Percentiles rank a stretch among this genome's conserved stretches.
Evolutionary conservation across 2,329 filamentous ascomycete genomes (phyloP).

Genomic region (Claviceps capensis): DNA sequence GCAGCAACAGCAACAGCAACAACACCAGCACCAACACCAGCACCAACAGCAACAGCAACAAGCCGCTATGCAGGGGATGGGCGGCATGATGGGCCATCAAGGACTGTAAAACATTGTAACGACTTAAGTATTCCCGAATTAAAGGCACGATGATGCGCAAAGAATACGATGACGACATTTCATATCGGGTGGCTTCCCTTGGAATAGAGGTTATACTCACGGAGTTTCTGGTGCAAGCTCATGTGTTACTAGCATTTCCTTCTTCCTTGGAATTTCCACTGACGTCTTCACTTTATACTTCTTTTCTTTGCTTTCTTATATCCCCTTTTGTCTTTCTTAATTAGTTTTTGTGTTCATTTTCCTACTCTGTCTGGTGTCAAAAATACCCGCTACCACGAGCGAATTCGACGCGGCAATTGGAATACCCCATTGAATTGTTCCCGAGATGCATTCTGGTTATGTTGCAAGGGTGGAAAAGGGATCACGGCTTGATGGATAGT

Average conservation of each 20-base stretch:
- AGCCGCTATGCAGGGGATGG: constrained; percentile 37
- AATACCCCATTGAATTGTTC: constrained; percentile 20
- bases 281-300: constrained; percentile 4
- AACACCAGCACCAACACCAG: constrained; percentile 7
- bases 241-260: not conserved
- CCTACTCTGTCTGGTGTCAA: not conserved
- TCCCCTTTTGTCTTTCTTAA: not conserved
- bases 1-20: not conserved
- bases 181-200: not conserved
- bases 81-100: constrained; percentile 38
- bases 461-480: constrained; percentile 1
- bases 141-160: not conserved
- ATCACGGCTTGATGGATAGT: not conserved
- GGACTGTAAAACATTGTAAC: constrained; percentile 25
- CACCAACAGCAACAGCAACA: constrained; percentile 12
- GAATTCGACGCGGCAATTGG: constrained; percentile 12
- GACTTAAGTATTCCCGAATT: not conserved
- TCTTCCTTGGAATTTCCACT: constrained; percentile 1
- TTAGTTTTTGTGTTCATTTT: not conserved
- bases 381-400: not conserved
- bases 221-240: constrained; percentile 3
- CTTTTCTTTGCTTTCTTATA: not conserved
- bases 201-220: not conserved
- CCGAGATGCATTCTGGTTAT: constrained; percentile 6
- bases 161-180: not conserved